These are phyloP conservation scores for Lagerstroemia speciosa DNA, from an alignment of 345 rosid species.

Conservation along the genomic window DNA sequence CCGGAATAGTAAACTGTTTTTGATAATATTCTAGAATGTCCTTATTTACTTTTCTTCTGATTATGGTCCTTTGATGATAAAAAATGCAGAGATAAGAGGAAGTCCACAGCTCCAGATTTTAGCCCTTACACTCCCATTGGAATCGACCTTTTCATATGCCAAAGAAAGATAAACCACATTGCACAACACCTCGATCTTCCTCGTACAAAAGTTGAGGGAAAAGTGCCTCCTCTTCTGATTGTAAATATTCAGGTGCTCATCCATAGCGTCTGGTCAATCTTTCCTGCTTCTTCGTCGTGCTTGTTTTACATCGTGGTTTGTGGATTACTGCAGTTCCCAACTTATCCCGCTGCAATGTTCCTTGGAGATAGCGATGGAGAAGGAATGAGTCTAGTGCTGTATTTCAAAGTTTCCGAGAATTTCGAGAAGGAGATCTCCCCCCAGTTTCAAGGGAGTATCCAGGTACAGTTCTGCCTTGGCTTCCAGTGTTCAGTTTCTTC, in stretches of 20 bases:
- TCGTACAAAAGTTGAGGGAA: slow-evolving; percentile 45
- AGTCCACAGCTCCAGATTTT: slow-evolving; percentile 53
- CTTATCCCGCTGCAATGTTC: slow-evolving; percentile 88
- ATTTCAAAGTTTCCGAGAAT: slow-evolving; percentile 60
- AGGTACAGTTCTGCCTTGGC: slow-evolving; percentile 28
- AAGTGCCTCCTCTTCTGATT: slow-evolving; percentile 67
- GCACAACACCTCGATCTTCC: slow-evolving; percentile 91
- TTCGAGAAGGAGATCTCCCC: slow-evolving; percentile 53
- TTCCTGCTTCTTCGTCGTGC: not conserved
- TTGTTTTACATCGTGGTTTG: not conserved
- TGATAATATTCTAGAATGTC: not conserved
- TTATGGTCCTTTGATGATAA: not conserved
- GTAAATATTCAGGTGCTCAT: slow-evolving; percentile 81
- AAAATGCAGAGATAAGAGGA: slow-evolving; percentile 66
- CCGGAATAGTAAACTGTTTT: not conserved
- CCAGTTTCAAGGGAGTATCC: slow-evolving; percentile 55
- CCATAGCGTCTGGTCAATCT: not conserved
- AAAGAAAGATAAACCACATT: slow-evolving; percentile 77
- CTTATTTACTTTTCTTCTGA: not conserved
- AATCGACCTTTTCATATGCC: slow-evolving; percentile 72
- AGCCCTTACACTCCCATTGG: slow-evolving; percentile 69
- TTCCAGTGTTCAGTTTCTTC: not conserved
- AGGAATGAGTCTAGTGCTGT: slow-evolving; percentile 89
- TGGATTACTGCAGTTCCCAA: slow-evolving; percentile 54
- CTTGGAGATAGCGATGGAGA: slow-evolving; percentile 83